Conservation (phyloP, 805 yeast genomes). For the Brettanomyces anomalus region DNA sequence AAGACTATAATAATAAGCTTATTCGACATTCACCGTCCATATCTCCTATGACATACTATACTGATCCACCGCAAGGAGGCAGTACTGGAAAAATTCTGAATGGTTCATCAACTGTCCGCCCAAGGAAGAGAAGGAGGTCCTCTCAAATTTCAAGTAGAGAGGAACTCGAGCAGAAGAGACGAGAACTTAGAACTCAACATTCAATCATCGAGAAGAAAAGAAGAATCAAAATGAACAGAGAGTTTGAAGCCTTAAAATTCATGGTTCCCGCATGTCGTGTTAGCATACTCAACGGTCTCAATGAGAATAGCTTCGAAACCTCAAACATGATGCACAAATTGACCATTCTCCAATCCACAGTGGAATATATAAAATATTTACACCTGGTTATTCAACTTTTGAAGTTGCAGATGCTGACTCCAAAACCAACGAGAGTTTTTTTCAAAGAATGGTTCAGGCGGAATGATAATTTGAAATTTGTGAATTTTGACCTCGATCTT, state of each 20-base stretch:
- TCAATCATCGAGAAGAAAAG: conserved; percentile 75
- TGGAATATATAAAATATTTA: conserved; percentile 66
- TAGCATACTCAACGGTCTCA: conserved; percentile 25
- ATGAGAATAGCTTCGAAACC: conserved; percentile 22
- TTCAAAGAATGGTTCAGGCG: conserved; percentile 22
- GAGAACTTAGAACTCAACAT: conserved; percentile 51
- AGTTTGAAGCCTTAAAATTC: conserved; percentile 71
- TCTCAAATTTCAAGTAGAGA: conserved; percentile 17
- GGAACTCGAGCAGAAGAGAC: conserved; percentile 32
- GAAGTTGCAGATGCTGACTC: conserved; percentile 31
- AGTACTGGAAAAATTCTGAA: background rate
- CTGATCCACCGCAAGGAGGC: conserved; percentile 12
- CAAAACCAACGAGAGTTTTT: conserved; percentile 14
- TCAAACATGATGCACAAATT: conserved; percentile 56
- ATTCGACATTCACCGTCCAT: conserved; percentile 24
- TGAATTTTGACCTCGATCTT: conserved; percentile 47
- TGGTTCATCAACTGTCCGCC: background rate
- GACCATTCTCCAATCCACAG: conserved; percentile 74
- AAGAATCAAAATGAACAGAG: conserved; percentile 70
- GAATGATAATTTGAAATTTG: conserved; percentile 36
- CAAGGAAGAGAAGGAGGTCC: conserved; percentile 22
- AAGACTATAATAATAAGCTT: conserved; percentile 17
- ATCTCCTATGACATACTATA: conserved; percentile 22
- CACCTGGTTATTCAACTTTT: conserved; percentile 50
- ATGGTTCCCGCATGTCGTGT: conserved; percentile 72